These are phyloP conservation scores for Nakazawaea ambrosiae DNA, from an alignment of 805 yeast genomes.

Conservation along the genomic window DNA sequence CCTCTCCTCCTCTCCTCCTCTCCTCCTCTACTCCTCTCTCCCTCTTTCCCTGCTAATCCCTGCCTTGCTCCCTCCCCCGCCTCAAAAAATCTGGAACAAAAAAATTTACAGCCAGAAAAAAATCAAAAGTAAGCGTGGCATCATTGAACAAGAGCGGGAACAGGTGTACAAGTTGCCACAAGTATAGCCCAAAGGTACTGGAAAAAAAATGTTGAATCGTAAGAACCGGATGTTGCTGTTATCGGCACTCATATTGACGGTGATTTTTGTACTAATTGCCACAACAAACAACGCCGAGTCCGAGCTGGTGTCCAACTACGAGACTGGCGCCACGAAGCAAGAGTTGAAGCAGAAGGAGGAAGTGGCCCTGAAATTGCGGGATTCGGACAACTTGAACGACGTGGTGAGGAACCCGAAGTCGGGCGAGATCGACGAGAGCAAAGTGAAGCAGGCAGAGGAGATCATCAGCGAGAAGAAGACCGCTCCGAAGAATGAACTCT, in stretches of 20 bases:
- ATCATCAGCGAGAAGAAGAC: slow-evolving; percentile 9
- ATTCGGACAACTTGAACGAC: slow-evolving; percentile 15
- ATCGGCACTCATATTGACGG: slow-evolving; percentile 30
- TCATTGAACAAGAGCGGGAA: background rate
- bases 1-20: too few species aligned
- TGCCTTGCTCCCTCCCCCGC: background rate
- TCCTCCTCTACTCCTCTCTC: too few species aligned
- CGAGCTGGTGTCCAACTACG: slow-evolving; percentile 5
- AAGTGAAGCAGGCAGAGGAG: slow-evolving; percentile 31
- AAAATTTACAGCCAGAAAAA: background rate
- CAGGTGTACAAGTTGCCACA: too few species aligned
- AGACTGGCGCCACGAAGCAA: slow-evolving; percentile 14
- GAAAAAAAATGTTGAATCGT: slow-evolving; percentile 15
- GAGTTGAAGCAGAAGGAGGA: slow-evolving; percentile 9
- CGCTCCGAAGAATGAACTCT: slow-evolving; percentile 13
- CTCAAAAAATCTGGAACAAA: background rate
- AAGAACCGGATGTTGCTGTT: slow-evolving; percentile 33
- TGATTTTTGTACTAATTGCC: slow-evolving; percentile 29
- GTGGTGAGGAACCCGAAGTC: slow-evolving; percentile 22
- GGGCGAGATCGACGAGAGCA: slow-evolving; percentile 34
- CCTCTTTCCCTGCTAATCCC: background rate
- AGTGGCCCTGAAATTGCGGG: slow-evolving; percentile 5
- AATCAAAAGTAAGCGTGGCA: background rate
- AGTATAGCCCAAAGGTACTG: background rate
- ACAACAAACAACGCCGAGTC: slow-evolving; percentile 11